These are phyloP conservation scores for Physcomitrium patens DNA, from an alignment of 225 moss, liverwort and hornwort genomes.

Conservation along the genomic window DNA sequence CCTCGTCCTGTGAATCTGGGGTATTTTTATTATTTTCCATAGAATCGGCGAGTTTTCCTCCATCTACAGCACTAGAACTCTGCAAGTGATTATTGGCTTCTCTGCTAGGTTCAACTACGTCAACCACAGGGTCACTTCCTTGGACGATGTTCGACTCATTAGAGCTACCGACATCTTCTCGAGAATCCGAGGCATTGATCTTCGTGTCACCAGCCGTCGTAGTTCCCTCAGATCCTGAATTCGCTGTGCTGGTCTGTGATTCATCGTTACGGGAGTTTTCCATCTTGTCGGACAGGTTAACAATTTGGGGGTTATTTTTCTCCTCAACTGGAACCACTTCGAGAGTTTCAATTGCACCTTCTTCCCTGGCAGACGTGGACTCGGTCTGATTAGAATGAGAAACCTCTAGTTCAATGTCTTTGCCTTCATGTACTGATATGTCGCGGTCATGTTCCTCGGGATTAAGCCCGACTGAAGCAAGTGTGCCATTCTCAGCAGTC, in stretches of 20 bases:
- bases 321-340: neutral
- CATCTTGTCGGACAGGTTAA: conserved; percentile 1
- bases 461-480: conserved; percentile 7
- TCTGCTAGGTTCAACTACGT: neutral
- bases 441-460: conserved; percentile 21
- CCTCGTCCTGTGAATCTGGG: conserved; percentile 3
- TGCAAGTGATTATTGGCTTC: neutral
- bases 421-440: neutral
- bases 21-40: conserved; percentile 1
- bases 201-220: neutral
- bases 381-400: conserved; percentile 14
- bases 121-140: conserved; percentile 13
- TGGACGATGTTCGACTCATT: conserved; percentile 9
- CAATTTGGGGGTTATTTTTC: conserved; percentile 11
- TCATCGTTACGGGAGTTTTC: conserved; percentile 1
- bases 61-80: neutral
- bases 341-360: conserved; percentile 10
- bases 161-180: conserved; percentile 3
- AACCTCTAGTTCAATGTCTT: neutral
- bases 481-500: conserved; percentile 4
- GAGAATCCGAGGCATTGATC: conserved; percentile 2
- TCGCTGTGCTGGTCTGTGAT: neutral
- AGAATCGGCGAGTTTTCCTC: neutral
- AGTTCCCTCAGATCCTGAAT: neutral
- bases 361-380: neutral